phyloP scores from a whole-genome alignment of 2,329 filamentous ascomycete species.

The Sarocladium strictum region DNA sequence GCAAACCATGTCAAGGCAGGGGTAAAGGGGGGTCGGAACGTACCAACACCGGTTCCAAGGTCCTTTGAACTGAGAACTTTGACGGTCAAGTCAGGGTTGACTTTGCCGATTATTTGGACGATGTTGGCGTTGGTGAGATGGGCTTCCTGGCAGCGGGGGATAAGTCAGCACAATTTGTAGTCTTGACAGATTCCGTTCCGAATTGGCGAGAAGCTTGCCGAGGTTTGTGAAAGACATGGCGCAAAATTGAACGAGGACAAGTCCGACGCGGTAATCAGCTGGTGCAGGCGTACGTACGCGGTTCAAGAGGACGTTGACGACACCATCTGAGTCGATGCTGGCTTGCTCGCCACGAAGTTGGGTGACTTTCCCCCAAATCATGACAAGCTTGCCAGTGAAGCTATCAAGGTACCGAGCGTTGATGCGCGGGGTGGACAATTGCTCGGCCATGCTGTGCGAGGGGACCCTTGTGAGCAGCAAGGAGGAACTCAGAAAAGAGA shows the following conservation, averaged over 20 bases:
- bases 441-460: slow-evolving; percentile 52
- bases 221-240: too few relatives aligned
- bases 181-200: not conserved
- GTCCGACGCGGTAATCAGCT: too few relatives aligned
- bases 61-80: slow-evolving; percentile 66
- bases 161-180: not conserved
- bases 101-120: slow-evolving; percentile 74
- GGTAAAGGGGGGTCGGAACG: slow-evolving; percentile 26
- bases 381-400: slow-evolving; percentile 71
- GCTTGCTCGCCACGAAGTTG: slow-evolving; percentile 78
- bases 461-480: not conserved
- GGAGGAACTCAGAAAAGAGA: not conserved
- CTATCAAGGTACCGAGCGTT: slow-evolving; percentile 72
- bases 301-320: slow-evolving; percentile 68
- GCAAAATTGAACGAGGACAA: too few relatives aligned
- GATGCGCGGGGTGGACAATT: slow-evolving; percentile 71
- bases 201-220: too few relatives aligned
- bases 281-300: slow-evolving; percentile 39
- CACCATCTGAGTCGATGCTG: slow-evolving; percentile 72
- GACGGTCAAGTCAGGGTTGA: slow-evolving; percentile 65
- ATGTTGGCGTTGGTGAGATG: slow-evolving; percentile 65
- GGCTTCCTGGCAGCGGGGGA: slow-evolving; percentile 47
- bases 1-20: too few relatives aligned
- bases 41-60: slow-evolving; percentile 64
- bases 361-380: slow-evolving; percentile 77